Evolutionary conservation across 2,329 filamentous ascomycete species (phyloP), one percentile per base, ranked within the genome.

Genomic region (Hymenoscyphus albidus): DNA sequence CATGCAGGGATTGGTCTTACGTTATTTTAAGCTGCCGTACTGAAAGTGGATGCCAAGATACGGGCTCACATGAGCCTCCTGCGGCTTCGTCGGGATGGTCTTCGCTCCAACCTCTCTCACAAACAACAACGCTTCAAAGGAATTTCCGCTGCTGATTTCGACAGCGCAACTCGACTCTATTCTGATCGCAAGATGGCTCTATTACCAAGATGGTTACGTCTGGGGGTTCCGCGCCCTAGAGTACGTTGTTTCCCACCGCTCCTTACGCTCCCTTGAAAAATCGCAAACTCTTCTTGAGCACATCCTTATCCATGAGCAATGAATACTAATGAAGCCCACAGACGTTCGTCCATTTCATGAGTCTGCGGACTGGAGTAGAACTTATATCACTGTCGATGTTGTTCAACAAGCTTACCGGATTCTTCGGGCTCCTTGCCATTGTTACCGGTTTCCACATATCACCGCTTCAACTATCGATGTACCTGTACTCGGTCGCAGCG

Each of bases 381-480:
- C 84, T 97, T 73, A 92, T 97, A 73, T 88, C 90, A 4, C 83
- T 95, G 67, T 88, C 90, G 12, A 85, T 96, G 69, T 83, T 96
- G 63, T 88, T 97, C 80, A 97, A 97, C 83, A 97, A 97, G 78
- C 86, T 93, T 70, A 94, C 92, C 59, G 93, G 93, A 64, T 82
- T 97, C 70, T 97, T 96, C 78, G 93, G 93, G 69, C 83, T 97
- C 55, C 88, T 97, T 70, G 93, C 93, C 65, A 85, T 97, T 70
- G 82, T 97, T 69, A 96, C 93, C 31, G 94, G 94, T 75, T 93
- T 91, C 77, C 82, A 89, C 71, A 86, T 97, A 68, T 93, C 92
- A 62, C 83, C 88, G 38, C 84, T 95, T 31, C 94, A 97, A 78
- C 84, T 97, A 64, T 91, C 90, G 64, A 95, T 96, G 83, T 97